A percentile compares a stretch with the other conserved stretches of the same genome.
These are phyloP conservation scores for Cordyceps fumosorosea DNA, from an alignment of 2,329 filamentous ascomycete genomes.

Conservation along the genomic window DNA sequence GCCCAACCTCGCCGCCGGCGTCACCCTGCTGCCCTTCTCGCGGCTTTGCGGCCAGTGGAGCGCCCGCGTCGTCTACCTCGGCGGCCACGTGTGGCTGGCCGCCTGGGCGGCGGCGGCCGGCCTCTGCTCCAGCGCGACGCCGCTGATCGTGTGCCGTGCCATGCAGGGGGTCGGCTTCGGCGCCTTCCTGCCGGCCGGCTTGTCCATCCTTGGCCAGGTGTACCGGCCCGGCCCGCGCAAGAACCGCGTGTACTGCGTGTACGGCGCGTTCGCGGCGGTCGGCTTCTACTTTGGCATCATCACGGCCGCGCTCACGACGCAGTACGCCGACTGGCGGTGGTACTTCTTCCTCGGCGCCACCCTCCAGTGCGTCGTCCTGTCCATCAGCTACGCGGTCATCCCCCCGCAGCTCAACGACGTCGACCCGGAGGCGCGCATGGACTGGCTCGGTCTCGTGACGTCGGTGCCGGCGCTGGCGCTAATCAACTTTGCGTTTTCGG, in stretches of 20 bases:
- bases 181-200: constrained; percentile 61
- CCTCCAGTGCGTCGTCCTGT: constrained; percentile 39
- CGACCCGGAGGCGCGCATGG: constrained; percentile 39
- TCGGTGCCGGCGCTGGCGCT: constrained; percentile 54
- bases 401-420: constrained; percentile 27
- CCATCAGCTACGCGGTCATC: constrained; percentile 35
- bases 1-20: constrained; percentile 47
- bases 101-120: constrained; percentile 59
- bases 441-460: constrained; percentile 50
- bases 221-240: constrained; percentile 67
- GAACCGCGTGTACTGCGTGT: constrained; percentile 57
- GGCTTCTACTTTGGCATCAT: constrained; percentile 62
- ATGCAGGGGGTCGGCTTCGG: constrained; percentile 63
- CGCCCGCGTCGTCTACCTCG: constrained; percentile 47
- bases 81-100: constrained; percentile 51
- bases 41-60: constrained; percentile 51
- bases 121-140: constrained; percentile 54
- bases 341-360: constrained; percentile 61
- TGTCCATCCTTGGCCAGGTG: constrained; percentile 61
- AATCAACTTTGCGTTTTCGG: constrained; percentile 61
- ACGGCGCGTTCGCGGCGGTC: constrained; percentile 50
- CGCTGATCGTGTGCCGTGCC: constrained; percentile 62
- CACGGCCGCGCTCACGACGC: constrained; percentile 54
- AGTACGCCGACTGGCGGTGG: constrained; percentile 58
- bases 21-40: constrained; percentile 54